These are phyloP conservation scores for Phyllosticta capitalensis DNA, from an alignment of 2,329 filamentous ascomycete genomes.

Conservation along the genomic window DNA sequence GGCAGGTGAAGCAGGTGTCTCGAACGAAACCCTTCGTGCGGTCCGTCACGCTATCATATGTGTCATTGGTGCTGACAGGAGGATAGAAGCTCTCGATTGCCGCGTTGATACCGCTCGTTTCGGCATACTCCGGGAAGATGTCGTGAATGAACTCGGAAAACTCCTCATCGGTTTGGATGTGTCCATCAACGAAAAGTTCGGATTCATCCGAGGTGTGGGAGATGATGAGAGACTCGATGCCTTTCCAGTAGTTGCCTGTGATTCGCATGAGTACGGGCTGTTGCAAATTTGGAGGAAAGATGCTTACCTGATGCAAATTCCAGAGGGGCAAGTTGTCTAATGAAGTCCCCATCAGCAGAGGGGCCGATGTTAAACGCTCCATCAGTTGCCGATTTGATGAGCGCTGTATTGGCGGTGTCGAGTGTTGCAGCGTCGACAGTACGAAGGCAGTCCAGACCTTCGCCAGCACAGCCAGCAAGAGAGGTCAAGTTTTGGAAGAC, in stretches of 20 bases:
- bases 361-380: slow-evolving; percentile 24
- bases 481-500: slow-evolving; percentile 19
- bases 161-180: slow-evolving; percentile 8
- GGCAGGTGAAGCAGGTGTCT: slow-evolving; percentile 7
- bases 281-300: background rate
- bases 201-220: slow-evolving; percentile 17
- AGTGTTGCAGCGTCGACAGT: slow-evolving; percentile 17
- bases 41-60: slow-evolving; percentile 1
- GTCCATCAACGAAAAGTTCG: slow-evolving; percentile 6
- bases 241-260: slow-evolving; percentile 26
- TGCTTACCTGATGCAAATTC: slow-evolving; percentile 5
- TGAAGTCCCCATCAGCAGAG: slow-evolving; percentile 25
- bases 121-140: slow-evolving; percentile 1
- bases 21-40: slow-evolving; percentile 6
- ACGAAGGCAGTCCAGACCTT: slow-evolving; percentile 25
- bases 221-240: slow-evolving; percentile 23
- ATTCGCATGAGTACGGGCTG: background rate
- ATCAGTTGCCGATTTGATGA: slow-evolving; percentile 13
- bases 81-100: slow-evolving; percentile 2
- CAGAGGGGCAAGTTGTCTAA: slow-evolving; percentile 11
- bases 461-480: slow-evolving; percentile 20
- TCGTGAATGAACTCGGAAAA: slow-evolving; percentile 1
- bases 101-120: slow-evolving; percentile 5
- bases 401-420: slow-evolving; percentile 19
- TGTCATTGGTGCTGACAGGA: slow-evolving; percentile 1